Evolutionary conservation across 2,329 filamentous ascomycete species (phyloP), one percentile per base, ranked within the genome.

Genomic region (Gaeumannomyces tritici): DNA sequence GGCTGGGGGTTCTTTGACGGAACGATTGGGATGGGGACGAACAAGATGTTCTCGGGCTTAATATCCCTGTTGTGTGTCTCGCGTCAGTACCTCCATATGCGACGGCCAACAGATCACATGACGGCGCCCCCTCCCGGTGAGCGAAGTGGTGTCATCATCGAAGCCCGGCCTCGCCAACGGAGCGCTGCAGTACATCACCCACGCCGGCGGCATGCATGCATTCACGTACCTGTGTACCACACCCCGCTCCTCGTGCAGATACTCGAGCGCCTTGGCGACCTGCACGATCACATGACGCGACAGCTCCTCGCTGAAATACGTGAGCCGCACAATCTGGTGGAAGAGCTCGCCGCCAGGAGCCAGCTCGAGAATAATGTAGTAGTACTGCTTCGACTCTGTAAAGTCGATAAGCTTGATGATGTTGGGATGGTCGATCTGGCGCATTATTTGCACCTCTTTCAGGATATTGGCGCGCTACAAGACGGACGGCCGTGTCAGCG

Each of bases 371-470:
- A 99, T 87, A 69, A 99, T 97, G 78, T 96, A 99, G 77, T 98
- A 98, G 74, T 97, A 97, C 74, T 98, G 92, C 63, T 85, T 84
- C 1, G 93, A 96, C 75, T 99, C 95, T 66, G 89, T 89, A 72
- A 98, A 98, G 70, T 96, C 91, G 70, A 98, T 83, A 63, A 99
- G 85, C 73, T 91, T 93, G 74, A 97, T 87, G 65, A 99, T 95
- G 73, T 98, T 98, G 65, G 93, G 93, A 69, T 99, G 95, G 67
- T 98, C 92, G 59, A 99, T 82, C 71, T 96, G 90, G 66, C 93
- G 91, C 93, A 99, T 99, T 69, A 99, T 99, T 71, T 96, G 91
- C 18, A 99, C 95, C 76, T 99, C 95, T 77, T 99, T 99, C 65
- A 99, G 79, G 67, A 99, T 98, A 71, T 98, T 99, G 66, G 93